Conservation (phyloP, 345 rosid species). For the Aegle marmelos region DNA sequence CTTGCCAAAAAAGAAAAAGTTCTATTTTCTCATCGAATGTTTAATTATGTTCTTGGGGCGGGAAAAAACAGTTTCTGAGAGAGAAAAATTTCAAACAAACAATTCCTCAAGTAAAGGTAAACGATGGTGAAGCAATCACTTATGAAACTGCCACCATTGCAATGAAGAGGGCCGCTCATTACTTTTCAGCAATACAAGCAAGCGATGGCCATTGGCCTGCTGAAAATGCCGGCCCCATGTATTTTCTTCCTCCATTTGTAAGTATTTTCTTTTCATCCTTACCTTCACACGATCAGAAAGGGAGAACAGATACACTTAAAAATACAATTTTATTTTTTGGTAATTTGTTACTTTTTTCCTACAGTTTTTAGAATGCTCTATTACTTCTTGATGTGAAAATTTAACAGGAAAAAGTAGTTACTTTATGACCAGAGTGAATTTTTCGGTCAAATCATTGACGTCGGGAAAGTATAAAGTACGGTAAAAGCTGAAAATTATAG, state of each 20-base stretch:
- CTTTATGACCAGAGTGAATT: too few species aligned
- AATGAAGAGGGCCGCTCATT: neutral
- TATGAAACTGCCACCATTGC: neutral
- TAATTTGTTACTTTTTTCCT: too few species aligned
- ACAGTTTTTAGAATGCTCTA: too few species aligned
- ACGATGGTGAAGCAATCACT: constrained; percentile 6
- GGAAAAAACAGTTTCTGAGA: neutral
- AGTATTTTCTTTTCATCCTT: neutral
- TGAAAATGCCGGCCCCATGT: neutral
- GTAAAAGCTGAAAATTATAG: too few species aligned
- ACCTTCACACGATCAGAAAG: neutral
- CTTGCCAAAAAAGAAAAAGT: too few species aligned
- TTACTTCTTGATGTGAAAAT: too few species aligned
- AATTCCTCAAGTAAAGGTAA: neutral
- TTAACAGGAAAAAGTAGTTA: too few species aligned
- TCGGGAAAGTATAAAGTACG: too few species aligned
- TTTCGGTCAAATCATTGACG: too few species aligned
- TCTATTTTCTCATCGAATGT: neutral
- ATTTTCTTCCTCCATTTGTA: constrained; percentile 11
- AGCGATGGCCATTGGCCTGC: constrained; percentile 9
- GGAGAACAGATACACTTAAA: too few species aligned
- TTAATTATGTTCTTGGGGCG: too few species aligned
- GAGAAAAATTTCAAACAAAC: constrained; percentile 10
- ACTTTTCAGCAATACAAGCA: constrained; percentile 5
- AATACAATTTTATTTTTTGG: too few species aligned